Evolutionary conservation across 352 stramenopile genomes (phyloP).

Genomic region (Phytophthora cryptogea): DNA sequence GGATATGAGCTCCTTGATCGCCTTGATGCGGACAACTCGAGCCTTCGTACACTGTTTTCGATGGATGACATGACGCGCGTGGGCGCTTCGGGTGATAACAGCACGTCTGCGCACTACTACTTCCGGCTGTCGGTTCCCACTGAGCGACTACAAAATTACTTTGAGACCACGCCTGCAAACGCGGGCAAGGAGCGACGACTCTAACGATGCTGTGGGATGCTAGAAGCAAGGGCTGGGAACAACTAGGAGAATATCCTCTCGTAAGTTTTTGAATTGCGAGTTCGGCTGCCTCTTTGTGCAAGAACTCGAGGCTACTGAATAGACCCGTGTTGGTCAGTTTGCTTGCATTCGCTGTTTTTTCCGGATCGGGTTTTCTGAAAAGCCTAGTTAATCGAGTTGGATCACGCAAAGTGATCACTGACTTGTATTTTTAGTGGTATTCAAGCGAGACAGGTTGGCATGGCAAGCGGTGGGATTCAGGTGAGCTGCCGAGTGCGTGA

Average conservation of each 20-base stretch:
- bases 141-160: conserved; percentile 59
- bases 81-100: conserved; percentile 25
- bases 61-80: conserved; percentile 87
- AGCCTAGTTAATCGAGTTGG: background rate
- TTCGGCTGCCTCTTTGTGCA: background rate
- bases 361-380: background rate
- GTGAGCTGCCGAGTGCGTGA: conserved; percentile 69
- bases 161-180: conserved; percentile 49
- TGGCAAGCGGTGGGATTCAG: conserved; percentile 48
- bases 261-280: conserved; percentile 13
- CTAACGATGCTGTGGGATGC: conserved; percentile 7
- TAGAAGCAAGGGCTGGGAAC: background rate
- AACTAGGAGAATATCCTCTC: background rate
- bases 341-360: background rate
- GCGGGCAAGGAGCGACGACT: conserved; percentile 41
- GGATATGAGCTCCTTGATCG: conserved; percentile 81
- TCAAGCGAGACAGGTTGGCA: conserved; percentile 7
- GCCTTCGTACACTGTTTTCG: conserved; percentile 70
- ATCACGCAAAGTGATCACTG: background rate
- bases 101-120: conserved; percentile 51
- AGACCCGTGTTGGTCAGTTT: background rate
- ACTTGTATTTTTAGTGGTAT: conserved; percentile 25
- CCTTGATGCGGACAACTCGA: conserved; percentile 71
- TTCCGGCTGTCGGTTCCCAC: conserved; percentile 56
- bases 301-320: conserved; percentile 4